Evolutionary conservation across 345 rosid genomes (phyloP).

Genomic region (Hirschfeldia incana): DNA sequence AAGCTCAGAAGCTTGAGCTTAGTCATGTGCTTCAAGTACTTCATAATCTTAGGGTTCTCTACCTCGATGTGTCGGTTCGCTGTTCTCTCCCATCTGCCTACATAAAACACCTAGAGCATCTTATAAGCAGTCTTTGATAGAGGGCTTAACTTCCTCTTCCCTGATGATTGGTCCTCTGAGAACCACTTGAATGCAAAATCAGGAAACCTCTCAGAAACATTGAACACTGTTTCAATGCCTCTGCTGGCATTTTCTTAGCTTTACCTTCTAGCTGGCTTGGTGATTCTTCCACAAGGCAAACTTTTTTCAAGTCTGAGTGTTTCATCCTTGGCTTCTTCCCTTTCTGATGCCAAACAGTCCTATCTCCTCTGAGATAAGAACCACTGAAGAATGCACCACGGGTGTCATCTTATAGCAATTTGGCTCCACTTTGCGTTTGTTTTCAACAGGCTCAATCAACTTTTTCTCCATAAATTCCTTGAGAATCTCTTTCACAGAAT

Average conservation of each 20-base stretch:
- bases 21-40: constrained; percentile 36
- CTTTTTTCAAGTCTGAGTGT: constrained; percentile 19
- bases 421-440: constrained; percentile 29
- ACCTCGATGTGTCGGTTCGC: constrained; percentile 47
- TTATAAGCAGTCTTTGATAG: not conserved
- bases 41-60: constrained; percentile 36
- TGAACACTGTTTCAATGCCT: constrained; percentile 42
- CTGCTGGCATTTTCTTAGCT: not conserved
- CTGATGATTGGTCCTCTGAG: constrained; percentile 12
- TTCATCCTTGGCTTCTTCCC: constrained; percentile 34
- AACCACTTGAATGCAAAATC: constrained; percentile 47
- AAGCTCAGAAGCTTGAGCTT: constrained; percentile 47
- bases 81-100: constrained; percentile 53
- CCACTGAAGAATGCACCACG: constrained; percentile 44
- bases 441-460: constrained; percentile 42
- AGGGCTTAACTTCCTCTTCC: not conserved
- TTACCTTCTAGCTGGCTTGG: constrained; percentile 24
- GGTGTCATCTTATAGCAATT: constrained; percentile 50
- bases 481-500: constrained; percentile 30
- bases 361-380: constrained; percentile 25
- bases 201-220: constrained; percentile 49
- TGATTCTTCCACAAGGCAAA: constrained; percentile 46
- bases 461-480: constrained; percentile 12
- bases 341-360: constrained; percentile 26
- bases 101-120: constrained; percentile 39